Evolutionary conservation across 495 filamentous ascomycete species (phyloP).

Genomic region (Penicillium pancosmium): DNA sequence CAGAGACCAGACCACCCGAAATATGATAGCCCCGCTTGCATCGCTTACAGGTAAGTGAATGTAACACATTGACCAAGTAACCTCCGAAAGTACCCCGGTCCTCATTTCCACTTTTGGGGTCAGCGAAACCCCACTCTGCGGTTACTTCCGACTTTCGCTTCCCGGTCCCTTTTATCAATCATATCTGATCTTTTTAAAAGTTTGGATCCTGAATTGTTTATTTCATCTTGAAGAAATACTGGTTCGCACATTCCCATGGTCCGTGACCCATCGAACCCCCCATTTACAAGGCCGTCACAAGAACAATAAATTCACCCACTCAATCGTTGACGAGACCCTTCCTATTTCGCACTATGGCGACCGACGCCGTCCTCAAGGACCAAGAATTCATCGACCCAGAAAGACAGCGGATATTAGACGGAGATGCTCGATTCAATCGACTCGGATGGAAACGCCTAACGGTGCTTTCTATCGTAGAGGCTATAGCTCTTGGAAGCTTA

Average conservation of each 20-base stretch:
- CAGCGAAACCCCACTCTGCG: not conserved
- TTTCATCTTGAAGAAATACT: not conserved
- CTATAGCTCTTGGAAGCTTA: slow-evolving; percentile 63
- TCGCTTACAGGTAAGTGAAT: not conserved
- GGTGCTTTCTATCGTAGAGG: slow-evolving; percentile 59
- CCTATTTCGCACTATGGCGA: not conserved
- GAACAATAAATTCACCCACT: not conserved
- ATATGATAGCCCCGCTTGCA: not conserved
- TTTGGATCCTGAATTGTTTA: not conserved
- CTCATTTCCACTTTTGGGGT: slow-evolving; percentile 1
- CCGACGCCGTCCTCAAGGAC: slow-evolving; percentile 1
- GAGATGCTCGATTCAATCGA: slow-evolving; percentile 27
- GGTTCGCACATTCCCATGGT: too few relatives aligned
- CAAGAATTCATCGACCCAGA: slow-evolving; percentile 2
- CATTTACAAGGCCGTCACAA: not conserved
- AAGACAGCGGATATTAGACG: slow-evolving; percentile 7
- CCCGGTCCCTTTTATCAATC: not conserved
- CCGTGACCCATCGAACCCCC: not conserved
- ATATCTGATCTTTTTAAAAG: slow-evolving; percentile 4
- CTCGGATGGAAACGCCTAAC: slow-evolving; percentile 44
- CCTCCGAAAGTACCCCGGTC: slow-evolving; percentile 2
- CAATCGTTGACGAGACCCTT: not conserved
- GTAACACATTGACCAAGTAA: not conserved
- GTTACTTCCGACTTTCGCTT: slow-evolving; percentile 1
- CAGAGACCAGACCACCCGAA: not conserved